Evolutionary conservation across 2,329 filamentous ascomycete species (phyloP), one percentile per base, ranked within the genome.

Genomic region (Beauveria sp.): DNA sequence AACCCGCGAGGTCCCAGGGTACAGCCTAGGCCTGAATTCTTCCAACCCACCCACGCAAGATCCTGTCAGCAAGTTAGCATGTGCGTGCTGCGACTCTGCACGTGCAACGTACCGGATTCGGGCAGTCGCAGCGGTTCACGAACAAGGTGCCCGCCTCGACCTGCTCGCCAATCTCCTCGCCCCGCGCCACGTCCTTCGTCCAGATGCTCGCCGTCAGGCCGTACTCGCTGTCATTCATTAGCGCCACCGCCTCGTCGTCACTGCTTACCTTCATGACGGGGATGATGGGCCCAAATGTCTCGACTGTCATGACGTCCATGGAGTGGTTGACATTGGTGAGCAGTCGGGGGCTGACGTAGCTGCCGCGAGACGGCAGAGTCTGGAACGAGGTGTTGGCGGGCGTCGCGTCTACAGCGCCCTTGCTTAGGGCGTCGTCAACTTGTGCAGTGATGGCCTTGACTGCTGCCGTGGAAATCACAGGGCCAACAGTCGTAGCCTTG

Each of bases 141-240:
- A 97, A 98, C 55, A 97, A 92, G 1, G 93, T 98, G 46, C 93
- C 93, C 51, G 93, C 93, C 72, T 97, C 93, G 52, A 98, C 86
- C 56, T 87, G 80, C 59, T 95, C 87, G 45, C 88, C 85, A 58
- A 98, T 80, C 71, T 89, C 82, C 67, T 92, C 86, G n/a, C 88
- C 93, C 70, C 81, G 87, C 49, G 78, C 80, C 2, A 86, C 84
- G 70, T 97, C 91, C 74, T 93, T 96, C 62, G 92, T 96, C 93
- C 93, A 98, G 69, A 98, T 92, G 70, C 91, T 96, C n/a, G 92
- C 93, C 5, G 93, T 97, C 64, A 98, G 81, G 4, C 93, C 93
- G 71, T 96, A 96, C 66, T 96, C 87, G 76, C 90, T 95, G 72
- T 96, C 92, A 69, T 97, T 97, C 92, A 97, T 97, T 56, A 93